A percentile compares a stretch with the other conserved stretches of the same genome.
Conservation (phyloP, 805 yeast species). For the Wickerhamomyces hampshirensis region DNA sequence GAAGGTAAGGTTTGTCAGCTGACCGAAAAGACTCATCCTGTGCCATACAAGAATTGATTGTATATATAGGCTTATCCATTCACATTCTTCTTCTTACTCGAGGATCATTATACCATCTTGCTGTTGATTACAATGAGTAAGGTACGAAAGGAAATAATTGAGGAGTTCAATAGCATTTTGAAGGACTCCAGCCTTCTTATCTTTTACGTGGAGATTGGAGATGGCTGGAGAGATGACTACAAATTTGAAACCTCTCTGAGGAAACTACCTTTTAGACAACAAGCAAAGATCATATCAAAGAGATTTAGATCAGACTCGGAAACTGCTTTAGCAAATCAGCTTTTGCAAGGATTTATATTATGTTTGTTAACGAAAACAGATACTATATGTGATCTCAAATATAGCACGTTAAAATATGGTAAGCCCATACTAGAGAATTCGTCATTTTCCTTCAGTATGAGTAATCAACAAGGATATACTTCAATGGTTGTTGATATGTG, state of each 20-base stretch:
- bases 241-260: slow-evolving; percentile 46
- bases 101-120: too few relatives aligned
- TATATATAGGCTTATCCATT: too few relatives aligned
- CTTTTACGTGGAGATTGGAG: slow-evolving; percentile 13
- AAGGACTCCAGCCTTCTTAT: slow-evolving; percentile 4
- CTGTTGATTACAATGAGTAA: neutral
- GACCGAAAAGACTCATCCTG: too few relatives aligned
- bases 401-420: slow-evolving; percentile 40
- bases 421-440: slow-evolving; percentile 44
- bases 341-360: slow-evolving; percentile 41
- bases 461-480: slow-evolving; percentile 51
- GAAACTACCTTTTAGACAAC: slow-evolving; percentile 37
- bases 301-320: slow-evolving; percentile 31
- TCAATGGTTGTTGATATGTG: slow-evolving; percentile 35
- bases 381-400: slow-evolving; percentile 17
- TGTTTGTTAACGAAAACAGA: slow-evolving; percentile 25
- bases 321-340: slow-evolving; percentile 38
- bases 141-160: neutral
- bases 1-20: too few relatives aligned
- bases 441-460: slow-evolving; percentile 45
- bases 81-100: too few relatives aligned
- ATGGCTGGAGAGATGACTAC: slow-evolving; percentile 16
- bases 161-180: neutral
- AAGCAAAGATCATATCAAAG: slow-evolving; percentile 35
- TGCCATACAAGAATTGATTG: too few relatives aligned